Percentiles rank a stretch among this genome's conserved stretches.
phyloP scores from a whole-genome alignment of 345 rosid species.

The Rubroshorea leprosula region DNA sequence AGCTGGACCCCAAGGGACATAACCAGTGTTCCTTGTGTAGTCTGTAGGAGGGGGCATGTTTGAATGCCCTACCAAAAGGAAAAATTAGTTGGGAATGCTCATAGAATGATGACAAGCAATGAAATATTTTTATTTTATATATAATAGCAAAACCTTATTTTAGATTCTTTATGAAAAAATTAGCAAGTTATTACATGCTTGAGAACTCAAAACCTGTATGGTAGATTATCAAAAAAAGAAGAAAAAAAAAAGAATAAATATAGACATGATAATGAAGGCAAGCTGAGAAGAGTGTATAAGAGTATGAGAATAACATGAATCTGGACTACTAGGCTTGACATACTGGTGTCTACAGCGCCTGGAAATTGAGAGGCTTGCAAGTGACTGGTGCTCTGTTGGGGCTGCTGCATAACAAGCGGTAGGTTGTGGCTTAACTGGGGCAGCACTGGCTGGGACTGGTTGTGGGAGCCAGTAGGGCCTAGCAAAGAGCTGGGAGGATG shows the following conservation, averaged over 20 bases:
- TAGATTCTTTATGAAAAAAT: background rate
- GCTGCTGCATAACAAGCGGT: constrained; percentile 12
- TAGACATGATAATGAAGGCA: too few species aligned
- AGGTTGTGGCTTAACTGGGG: constrained; percentile 14
- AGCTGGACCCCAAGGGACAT: constrained; percentile 13
- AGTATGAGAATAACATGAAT: background rate
- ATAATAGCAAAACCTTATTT: background rate
- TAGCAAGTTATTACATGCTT: constrained; percentile 5
- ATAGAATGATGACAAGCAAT: background rate
- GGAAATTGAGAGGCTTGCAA: constrained; percentile 15
- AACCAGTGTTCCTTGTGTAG: constrained; percentile 12
- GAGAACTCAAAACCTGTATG: constrained; percentile 4
- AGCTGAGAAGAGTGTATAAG: too few species aligned
- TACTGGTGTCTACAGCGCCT: constrained; percentile 15
- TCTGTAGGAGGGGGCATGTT: constrained; percentile 10
- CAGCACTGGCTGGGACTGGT: too few species aligned
- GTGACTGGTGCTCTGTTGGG: constrained; percentile 16
- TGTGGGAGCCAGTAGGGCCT: constrained; percentile 8
- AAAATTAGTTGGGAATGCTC: background rate
- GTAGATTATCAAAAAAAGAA: too few species aligned
- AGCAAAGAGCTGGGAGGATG: background rate
- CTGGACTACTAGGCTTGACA: background rate
- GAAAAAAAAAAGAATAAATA: too few species aligned
- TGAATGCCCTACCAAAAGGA: constrained; percentile 7
- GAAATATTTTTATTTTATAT: too few species aligned